phyloP scores from a whole-genome alignment of 106 monocot species.

The Amphibolis antarctica region DNA sequence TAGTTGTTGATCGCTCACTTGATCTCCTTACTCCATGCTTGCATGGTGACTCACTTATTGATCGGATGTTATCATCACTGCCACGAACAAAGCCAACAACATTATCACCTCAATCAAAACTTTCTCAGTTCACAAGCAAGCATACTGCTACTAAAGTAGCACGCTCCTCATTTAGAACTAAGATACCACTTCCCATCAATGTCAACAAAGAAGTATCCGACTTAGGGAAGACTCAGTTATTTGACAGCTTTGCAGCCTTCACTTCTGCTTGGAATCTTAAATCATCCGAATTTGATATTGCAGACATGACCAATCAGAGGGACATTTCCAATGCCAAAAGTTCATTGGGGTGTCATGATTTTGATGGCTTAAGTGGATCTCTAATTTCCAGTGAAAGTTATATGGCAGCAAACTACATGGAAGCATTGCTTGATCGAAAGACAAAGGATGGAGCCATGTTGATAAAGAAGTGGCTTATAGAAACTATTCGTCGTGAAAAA shows the following conservation, averaged over 20 bases:
- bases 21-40: constrained; percentile 90
- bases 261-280: constrained; percentile 57
- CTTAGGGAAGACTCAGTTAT: constrained; percentile 15
- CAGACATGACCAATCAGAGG: constrained; percentile 13
- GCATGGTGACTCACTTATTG: constrained; percentile 89
- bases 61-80: constrained; percentile 69
- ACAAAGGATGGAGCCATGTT: constrained; percentile 66
- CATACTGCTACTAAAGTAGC: constrained; percentile 15
- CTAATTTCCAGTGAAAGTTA: constrained; percentile 43
- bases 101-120: constrained; percentile 25
- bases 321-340: constrained; percentile 12
- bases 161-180: constrained; percentile 49
- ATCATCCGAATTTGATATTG: constrained; percentile 17
- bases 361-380: constrained; percentile 36
- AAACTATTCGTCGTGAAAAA: constrained; percentile 64
- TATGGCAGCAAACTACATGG: constrained; percentile 50
- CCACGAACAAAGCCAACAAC: constrained; percentile 37
- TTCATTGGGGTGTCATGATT: constrained; percentile 9
- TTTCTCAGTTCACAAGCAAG: constrained; percentile 22
- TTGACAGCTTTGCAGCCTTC: constrained; percentile 55
- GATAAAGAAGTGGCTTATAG: constrained; percentile 91
- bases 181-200: constrained; percentile 41
- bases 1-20: constrained; percentile 91
- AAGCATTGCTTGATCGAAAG: constrained; percentile 63
- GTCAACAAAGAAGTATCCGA: constrained; percentile 24